Evolutionary conservation across 768 basidiomycete genomes (phyloP), one percentile per base, ranked within the genome.

Genomic region (Leucocoprinus sp.): DNA sequence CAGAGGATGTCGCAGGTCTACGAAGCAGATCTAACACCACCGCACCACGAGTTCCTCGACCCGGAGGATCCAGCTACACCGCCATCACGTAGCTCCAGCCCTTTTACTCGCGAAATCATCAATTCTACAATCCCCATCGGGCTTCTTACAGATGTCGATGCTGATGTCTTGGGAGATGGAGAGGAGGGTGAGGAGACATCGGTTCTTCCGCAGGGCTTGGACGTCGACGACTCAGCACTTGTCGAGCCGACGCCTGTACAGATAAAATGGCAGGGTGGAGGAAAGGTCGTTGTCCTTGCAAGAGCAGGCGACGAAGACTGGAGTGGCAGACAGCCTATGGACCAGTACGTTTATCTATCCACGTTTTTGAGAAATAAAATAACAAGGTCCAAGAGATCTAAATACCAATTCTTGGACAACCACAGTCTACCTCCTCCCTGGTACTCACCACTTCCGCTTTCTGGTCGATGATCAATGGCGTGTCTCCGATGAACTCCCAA

Each of bases 371-470:
- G 64, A 54, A 63, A 62, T 5, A 55, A 63, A 14, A 52, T 52
- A 7, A 62, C 66, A 1, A 51, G n/a, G n/a, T n/a, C n/a, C 5
- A 14, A 64, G 64, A 53, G 62, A 62, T 6, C 56, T 63, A 14
- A 52, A 52, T 6, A 62, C 66, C 1, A 51, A 59, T 19, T 50
- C 62, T 9, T 71, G 60, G 56, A 52, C 58, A 24, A 60, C 66
- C 3, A 67, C 61, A n/a, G 67, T 76, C 37, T 28, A 55, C 36
- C 76, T 98, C 0, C 77, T 80, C 8, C 91, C 92, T 0, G 95
- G 95, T 12, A 92, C 92, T 0, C 92, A 97, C 58, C 88, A 93
- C 52, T 74, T 97, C 59, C 89, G 93, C 48, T 98, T 96, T 71
- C 78, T 97, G 52, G 88, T 98, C 50, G 95, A 98, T 60, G 88